These are phyloP conservation scores for Raddia guianensis DNA, from an alignment of 176 grass and related monocot genomes.

Conservation along the genomic window DNA sequence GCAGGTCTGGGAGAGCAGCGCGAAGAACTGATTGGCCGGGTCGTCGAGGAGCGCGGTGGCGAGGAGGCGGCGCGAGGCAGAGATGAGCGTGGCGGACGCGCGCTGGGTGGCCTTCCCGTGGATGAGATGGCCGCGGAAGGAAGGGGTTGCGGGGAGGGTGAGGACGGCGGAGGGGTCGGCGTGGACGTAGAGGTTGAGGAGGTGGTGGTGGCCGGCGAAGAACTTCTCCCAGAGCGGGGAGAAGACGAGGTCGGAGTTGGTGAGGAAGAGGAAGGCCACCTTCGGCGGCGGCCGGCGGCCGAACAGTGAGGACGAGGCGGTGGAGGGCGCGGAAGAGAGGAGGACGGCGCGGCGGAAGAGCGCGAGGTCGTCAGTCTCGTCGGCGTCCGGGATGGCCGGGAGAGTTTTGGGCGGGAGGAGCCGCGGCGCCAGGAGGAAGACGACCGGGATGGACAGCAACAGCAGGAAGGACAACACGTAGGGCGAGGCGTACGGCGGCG, in stretches of 20 bases:
- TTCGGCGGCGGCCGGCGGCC: slow-evolving; percentile 46
- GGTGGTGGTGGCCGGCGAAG: slow-evolving; percentile 58
- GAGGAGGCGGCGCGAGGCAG: slow-evolving; percentile 78
- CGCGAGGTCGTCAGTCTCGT: slow-evolving; percentile 91
- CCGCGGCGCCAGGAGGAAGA: slow-evolving; percentile 74
- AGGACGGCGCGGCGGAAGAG: slow-evolving; percentile 96
- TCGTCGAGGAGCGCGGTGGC: slow-evolving; percentile 85
- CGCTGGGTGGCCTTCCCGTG: slow-evolving; percentile 71
- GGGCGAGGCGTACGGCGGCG: slow-evolving; percentile 54
- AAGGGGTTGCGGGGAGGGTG: slow-evolving; percentile 35
- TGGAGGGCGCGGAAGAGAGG: slow-evolving; percentile 54
- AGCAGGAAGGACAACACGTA: slow-evolving; percentile 73
- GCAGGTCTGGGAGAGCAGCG: slow-evolving; percentile 82
- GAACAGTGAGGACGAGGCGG: slow-evolving; percentile 22
- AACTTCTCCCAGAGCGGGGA: slow-evolving; percentile 90
- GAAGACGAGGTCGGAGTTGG: slow-evolving; percentile 76
- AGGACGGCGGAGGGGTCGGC: slow-evolving; percentile 60
- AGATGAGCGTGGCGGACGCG: slow-evolving; percentile 86
- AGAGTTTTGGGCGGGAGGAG: slow-evolving; percentile 71
- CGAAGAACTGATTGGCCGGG: slow-evolving; percentile 77
- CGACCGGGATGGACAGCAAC: slow-evolving; percentile 64
- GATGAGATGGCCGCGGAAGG: slow-evolving; percentile 63
- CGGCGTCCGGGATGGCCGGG: slow-evolving; percentile 80
- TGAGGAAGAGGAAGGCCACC: slow-evolving; percentile 96
- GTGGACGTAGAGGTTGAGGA: slow-evolving; percentile 89